These are phyloP conservation scores for Metschnikowia lunata DNA, from an alignment of 805 yeast genomes.

Conservation along the genomic window DNA sequence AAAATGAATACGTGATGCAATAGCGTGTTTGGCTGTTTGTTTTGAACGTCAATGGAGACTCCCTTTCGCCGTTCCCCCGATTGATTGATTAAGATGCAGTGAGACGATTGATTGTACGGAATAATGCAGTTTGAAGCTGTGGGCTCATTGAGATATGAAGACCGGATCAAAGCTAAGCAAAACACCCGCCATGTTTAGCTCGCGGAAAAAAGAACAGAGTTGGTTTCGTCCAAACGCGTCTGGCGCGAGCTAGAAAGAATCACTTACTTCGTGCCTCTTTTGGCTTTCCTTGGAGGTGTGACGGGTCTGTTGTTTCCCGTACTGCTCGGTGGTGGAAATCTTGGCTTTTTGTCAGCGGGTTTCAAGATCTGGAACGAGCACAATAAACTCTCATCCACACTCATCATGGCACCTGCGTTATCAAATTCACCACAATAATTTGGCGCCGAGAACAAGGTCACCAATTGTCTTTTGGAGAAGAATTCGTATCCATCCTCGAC, in stretches of 20 bases:
- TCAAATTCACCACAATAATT: slow-evolving; percentile 99
- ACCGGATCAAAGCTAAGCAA: not conserved
- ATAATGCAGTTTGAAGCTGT: slow-evolving; percentile 5
- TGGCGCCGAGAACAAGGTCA: slow-evolving; percentile 93
- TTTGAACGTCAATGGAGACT: slow-evolving; percentile 6
- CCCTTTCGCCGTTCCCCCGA: slow-evolving; percentile 2
- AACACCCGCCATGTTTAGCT: not conserved
- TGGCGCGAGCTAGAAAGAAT: not conserved
- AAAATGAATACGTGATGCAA: slow-evolving; percentile 4
- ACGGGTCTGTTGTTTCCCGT: slow-evolving; percentile 46
- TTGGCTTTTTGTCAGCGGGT: slow-evolving; percentile 95
- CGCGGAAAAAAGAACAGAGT: not conserved
- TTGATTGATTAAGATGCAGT: slow-evolving; percentile 10
- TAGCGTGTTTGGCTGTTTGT: slow-evolving; percentile 7
- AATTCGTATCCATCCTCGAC: slow-evolving; percentile 99
- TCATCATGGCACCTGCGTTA: slow-evolving; percentile 99
- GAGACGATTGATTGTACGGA: slow-evolving; percentile 10
- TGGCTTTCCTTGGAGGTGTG: slow-evolving; percentile 57
- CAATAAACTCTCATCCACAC: slow-evolving; percentile 91
- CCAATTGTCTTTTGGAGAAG: slow-evolving; percentile 92
- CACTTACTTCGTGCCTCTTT: slow-evolving; percentile 43
- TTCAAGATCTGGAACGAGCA: slow-evolving; percentile 96
- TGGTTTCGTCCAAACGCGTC: not conserved
- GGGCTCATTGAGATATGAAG: slow-evolving; percentile 2
- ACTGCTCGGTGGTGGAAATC: slow-evolving; percentile 45